A percentile compares a stretch with the other conserved stretches of the same genome.
Conservation (phyloP, 441 rosid species). For the Pelargonium fulgidum region DNA sequence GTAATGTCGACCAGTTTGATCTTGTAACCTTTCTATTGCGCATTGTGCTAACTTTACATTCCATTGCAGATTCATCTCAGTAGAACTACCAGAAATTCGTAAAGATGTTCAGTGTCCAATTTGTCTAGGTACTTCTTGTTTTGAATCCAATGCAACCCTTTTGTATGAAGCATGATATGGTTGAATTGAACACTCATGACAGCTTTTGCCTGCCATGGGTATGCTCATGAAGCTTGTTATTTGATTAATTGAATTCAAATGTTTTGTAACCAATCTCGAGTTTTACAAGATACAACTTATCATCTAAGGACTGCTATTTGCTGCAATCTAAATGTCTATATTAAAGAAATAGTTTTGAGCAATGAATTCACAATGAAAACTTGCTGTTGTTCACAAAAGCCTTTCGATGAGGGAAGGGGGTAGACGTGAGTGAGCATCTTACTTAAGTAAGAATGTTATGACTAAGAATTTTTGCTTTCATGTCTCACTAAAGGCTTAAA, state of each 20-base stretch:
- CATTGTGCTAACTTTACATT: slow-evolving; percentile 21
- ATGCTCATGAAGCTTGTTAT: not conserved
- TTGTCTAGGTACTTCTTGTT: slow-evolving; percentile 58
- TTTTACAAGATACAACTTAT: not conserved
- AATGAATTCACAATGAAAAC: slow-evolving; percentile 2
- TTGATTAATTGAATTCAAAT: not conserved
- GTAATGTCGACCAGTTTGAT: not conserved
- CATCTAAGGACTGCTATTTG: not conserved
- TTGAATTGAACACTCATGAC: not conserved
- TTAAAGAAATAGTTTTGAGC: not conserved
- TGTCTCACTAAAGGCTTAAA: too few species aligned
- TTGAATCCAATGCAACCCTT: slow-evolving; percentile 4
- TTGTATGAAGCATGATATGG: not conserved
- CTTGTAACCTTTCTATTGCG: slow-evolving; percentile 7
- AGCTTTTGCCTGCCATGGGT: not conserved
- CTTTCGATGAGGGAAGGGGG: too few species aligned
- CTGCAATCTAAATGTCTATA: not conserved
- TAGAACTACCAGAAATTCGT: slow-evolving; percentile 68
- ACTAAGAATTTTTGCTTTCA: too few species aligned
- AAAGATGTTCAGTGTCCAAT: slow-evolving; percentile 88
- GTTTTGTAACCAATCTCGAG: not conserved
- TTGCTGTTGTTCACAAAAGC: not conserved
- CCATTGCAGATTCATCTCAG: slow-evolving; percentile 55
- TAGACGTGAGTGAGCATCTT: too few species aligned
- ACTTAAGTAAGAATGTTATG: too few species aligned